Conservation (phyloP, 1,139 yeast genomes). For the Saccharomyces hybrid region DNA sequence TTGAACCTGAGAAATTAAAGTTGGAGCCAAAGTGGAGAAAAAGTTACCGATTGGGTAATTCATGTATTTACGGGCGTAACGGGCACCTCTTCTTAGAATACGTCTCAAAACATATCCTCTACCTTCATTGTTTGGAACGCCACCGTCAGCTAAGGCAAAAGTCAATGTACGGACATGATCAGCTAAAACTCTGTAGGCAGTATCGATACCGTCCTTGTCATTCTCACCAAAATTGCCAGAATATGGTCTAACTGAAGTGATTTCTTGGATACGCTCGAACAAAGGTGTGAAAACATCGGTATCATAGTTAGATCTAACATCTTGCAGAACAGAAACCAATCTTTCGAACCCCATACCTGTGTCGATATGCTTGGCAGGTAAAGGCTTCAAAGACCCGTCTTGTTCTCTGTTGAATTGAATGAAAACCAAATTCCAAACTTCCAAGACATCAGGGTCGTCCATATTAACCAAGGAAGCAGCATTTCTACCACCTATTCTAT, state of each 20-base stretch:
- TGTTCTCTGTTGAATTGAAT: slow-evolving; percentile 94
- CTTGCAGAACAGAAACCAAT: slow-evolving; percentile 86
- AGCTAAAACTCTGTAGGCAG: slow-evolving; percentile 96
- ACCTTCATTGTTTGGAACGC: slow-evolving; percentile 98
- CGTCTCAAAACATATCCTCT: slow-evolving; percentile 97
- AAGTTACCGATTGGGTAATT: slow-evolving; percentile 91
- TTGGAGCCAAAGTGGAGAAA: slow-evolving; percentile 87
- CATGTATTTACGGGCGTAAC: slow-evolving; percentile 94
- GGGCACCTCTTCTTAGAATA: slow-evolving; percentile 94
- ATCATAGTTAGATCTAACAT: slow-evolving; percentile 87
- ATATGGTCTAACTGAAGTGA: slow-evolving; percentile 88
- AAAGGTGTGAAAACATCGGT: slow-evolving; percentile 93
- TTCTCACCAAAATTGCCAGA: slow-evolving; percentile 88
- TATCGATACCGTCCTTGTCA: slow-evolving; percentile 89
- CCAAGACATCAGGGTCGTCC: slow-evolving; percentile 97
- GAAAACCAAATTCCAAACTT: slow-evolving; percentile 95
- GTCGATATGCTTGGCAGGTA: slow-evolving; percentile 93
- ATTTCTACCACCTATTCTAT: slow-evolving; percentile 95
- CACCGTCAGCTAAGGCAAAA: slow-evolving; percentile 95
- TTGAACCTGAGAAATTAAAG: slow-evolving; percentile 79
- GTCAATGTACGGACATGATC: slow-evolving; percentile 97
- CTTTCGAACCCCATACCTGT: slow-evolving; percentile 99
- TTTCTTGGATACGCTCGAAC: slow-evolving; percentile 76
- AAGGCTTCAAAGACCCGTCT: slow-evolving; percentile 67
- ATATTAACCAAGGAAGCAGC: slow-evolving; percentile 82